These are phyloP conservation scores for Cubamyces sp. DNA, from an alignment of 768 basidiomycete species.

Conservation along the genomic window DNA sequence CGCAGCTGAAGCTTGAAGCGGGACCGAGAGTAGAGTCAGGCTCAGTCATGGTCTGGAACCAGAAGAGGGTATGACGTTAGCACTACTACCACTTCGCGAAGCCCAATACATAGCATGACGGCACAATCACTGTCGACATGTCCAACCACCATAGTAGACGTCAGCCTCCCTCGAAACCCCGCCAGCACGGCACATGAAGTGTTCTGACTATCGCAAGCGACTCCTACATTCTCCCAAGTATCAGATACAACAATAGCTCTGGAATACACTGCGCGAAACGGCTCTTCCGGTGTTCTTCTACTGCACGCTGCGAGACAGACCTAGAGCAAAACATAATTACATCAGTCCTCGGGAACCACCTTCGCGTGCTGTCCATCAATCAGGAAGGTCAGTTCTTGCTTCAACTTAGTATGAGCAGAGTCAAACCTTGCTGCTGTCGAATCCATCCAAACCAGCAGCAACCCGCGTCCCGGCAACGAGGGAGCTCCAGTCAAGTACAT, in stretches of 20 bases:
- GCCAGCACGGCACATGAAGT: no score
- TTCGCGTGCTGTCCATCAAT: conserved; percentile 24
- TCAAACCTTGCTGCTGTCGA: conserved; percentile 41
- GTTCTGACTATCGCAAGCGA: no score
- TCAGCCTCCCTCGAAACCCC: no score
- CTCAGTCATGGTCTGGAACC: no score
- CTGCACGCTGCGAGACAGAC: background rate
- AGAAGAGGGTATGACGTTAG: no score
- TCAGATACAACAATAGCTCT: conserved; percentile 6
- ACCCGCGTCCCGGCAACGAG: conserved; percentile 78
- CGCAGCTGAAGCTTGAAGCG: no score
- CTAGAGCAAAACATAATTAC: background rate
- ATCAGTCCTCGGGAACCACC: conserved; percentile 24
- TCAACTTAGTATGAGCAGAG: background rate
- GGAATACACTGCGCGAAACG: conserved; percentile 3
- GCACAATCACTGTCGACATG: no score
- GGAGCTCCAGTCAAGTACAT: conserved; percentile 81
- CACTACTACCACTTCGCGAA: no score
- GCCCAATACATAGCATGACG: no score
- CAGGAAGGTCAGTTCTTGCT: background rate
- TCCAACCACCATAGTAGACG: no score
- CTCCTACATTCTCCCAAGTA: background rate
- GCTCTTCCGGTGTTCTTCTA: background rate
- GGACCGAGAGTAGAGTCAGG: no score
- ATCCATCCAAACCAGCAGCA: conserved; percentile 65